Percentiles rank a stretch among this genome's conserved stretches.
phyloP scores from a whole-genome alignment of 352 stramenopile species.

The Phytophthora quininea region DNA sequence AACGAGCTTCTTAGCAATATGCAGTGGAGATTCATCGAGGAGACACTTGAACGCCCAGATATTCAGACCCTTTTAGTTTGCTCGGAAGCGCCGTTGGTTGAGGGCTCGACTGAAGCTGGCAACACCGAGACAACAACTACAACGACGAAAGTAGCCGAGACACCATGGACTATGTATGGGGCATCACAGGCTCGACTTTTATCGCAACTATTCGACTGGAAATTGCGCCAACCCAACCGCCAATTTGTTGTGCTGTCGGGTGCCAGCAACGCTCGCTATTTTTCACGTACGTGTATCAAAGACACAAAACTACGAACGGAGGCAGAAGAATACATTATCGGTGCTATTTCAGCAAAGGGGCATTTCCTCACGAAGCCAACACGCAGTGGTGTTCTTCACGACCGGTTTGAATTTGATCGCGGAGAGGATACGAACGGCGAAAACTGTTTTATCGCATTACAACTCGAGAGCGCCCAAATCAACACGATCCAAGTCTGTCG shows the following conservation, averaged over 20 bases:
- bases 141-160: constrained; percentile 26
- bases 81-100: constrained; percentile 54
- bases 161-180: constrained; percentile 46
- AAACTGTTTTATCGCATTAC: constrained; percentile 39
- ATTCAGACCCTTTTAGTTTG: constrained; percentile 56
- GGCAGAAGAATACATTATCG: constrained; percentile 47
- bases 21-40: constrained; percentile 70
- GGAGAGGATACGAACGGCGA: constrained; percentile 18
- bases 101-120: constrained; percentile 19
- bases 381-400: constrained; percentile 31
- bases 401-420: constrained; percentile 64
- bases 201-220: constrained; percentile 72
- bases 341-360: constrained; percentile 36
- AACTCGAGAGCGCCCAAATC: constrained; percentile 10
- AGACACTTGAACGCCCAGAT: constrained; percentile 35
- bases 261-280: constrained; percentile 38
- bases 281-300: constrained; percentile 44
- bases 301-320: constrained; percentile 56
- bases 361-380: constrained; percentile 12
- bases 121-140: too few relatives aligned
- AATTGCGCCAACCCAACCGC: constrained; percentile 51
- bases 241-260: constrained; percentile 56
- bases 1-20: constrained; percentile 60
- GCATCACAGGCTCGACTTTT: constrained; percentile 52
- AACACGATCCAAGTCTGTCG: constrained; percentile 17